Evolutionary conservation across 108 stramenopile species (phyloP).

Genomic region (Nitzschia palea): DNA sequence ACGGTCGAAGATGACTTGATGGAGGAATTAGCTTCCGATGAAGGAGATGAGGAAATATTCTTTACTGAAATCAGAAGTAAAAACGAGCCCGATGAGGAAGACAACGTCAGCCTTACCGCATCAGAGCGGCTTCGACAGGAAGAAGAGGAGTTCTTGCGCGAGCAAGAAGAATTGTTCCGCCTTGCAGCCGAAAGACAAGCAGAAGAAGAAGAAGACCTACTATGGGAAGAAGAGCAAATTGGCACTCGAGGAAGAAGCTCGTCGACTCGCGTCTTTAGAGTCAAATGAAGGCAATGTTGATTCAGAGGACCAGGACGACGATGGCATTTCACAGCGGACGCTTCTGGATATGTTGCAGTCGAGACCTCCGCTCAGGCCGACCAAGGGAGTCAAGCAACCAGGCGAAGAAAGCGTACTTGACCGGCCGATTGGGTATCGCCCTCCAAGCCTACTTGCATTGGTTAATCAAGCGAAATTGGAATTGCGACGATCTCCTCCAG

Average conservation of each 20-base stretch:
- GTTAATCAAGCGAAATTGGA: conserved; percentile 21
- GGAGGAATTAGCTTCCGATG: background rate
- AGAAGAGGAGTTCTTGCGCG: conserved; percentile 3
- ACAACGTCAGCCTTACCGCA: background rate
- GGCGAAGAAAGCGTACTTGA: conserved; percentile 10
- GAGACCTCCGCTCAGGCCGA: background rate
- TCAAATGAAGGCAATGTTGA: too few relatives aligned
- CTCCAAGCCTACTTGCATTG: background rate
- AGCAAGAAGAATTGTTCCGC: conserved; percentile 9
- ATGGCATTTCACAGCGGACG: background rate
- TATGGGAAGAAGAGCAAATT: conserved; percentile 16
- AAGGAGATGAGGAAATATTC: conserved; percentile 10
- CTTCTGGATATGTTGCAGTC: conserved; percentile 1
- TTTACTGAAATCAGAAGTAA: background rate
- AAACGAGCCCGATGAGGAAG: background rate
- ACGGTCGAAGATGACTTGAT: background rate
- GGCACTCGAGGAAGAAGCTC: background rate
- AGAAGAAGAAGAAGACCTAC: conserved; percentile 18
- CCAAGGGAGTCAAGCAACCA: background rate
- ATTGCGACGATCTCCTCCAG: conserved; percentile 9
- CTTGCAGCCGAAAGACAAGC: conserved; percentile 4
- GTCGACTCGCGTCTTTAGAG: background rate
- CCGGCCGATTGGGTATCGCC: conserved; percentile 11
- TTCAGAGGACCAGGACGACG: background rate
- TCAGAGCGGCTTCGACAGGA: background rate